Evolutionary conservation across 176 grass and related monocot genomes (phyloP), one percentile per base, ranked within the genome.

Genomic region (Oryza coarctata): DNA sequence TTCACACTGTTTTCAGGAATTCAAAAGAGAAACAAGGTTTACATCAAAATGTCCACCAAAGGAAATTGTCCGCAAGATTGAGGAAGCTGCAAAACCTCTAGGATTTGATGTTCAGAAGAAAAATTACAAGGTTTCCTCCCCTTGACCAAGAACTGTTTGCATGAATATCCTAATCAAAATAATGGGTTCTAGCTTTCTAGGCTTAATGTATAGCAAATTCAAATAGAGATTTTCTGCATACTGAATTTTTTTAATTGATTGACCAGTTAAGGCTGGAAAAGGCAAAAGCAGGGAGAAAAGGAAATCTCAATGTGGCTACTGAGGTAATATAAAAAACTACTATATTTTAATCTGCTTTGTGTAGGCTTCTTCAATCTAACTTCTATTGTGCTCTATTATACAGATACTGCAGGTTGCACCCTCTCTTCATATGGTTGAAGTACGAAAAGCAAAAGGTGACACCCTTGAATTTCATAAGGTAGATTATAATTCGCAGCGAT

Each of bases 381-480:
- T 70, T 78, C 36, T 70, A 47, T 83, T 49, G 64, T 58, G 29
- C 66, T 80, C 64, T 43, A 85, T 81, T 81, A 36, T 73, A 73
- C 76, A 99, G 97, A 91, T 99, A 83, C 86, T 96, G 83, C 89
- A 91, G 94, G 87, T 99, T 52, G 97, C 91, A 12, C 97, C 97
- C 34, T 91, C 82, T 79, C 85, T 99, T 74, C 93, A 99, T 85
- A 99, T 96, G 97, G 91, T 99, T 64, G 93, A 99, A 80, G 82
- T 99, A 49, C 83, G 86, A 50, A 99, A 99, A 87, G 85, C 97
- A 71, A 96, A 94, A 81, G 97, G 97, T 2, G 97, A 94, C 35
- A 99, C 97, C 17, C 74, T 99, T 49, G 97, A 99, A 71, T 99
- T 99, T 79, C 97, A 99, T 18, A 99, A 95, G 89, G 97, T 99